A percentile compares a stretch with the other conserved stretches of the same genome.
Conservation (phyloP, 2,329 filamentous ascomycete species). For the Pseudogymnoascus sp. region DNA sequence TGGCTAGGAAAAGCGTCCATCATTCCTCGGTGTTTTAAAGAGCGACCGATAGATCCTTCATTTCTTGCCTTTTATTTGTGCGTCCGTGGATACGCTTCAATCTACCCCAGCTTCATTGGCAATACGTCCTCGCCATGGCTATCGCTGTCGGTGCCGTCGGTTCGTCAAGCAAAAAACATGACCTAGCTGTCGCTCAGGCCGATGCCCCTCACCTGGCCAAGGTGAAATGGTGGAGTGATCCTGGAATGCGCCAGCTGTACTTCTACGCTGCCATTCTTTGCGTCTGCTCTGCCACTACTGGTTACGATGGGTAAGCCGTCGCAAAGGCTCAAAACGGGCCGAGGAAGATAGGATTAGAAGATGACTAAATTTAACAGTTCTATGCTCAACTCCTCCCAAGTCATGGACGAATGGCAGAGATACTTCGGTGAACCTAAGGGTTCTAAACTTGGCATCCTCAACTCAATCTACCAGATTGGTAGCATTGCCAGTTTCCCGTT, state of each 20-base stretch:
- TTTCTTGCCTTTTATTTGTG: neutral
- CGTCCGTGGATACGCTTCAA: neutral
- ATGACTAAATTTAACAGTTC: slow-evolving; percentile 25
- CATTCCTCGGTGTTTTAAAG: neutral
- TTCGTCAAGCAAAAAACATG: slow-evolving; percentile 20
- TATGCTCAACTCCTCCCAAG: slow-evolving; percentile 51
- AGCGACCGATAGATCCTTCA: neutral
- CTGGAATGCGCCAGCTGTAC: slow-evolving; percentile 49
- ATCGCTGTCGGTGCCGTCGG: neutral
- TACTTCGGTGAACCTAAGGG: slow-evolving; percentile 40
- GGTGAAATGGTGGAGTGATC: slow-evolving; percentile 49
- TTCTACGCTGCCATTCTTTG: slow-evolving; percentile 45
- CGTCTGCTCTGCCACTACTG: slow-evolving; percentile 46
- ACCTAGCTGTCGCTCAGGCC: slow-evolving; percentile 33
- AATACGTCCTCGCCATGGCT: neutral
- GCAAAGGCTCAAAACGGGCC: neutral
- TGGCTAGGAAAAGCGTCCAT: neutral
- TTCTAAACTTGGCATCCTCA: slow-evolving; percentile 36
- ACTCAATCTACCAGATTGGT: slow-evolving; percentile 36
- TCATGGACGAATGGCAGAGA: slow-evolving; percentile 45
- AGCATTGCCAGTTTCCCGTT: slow-evolving; percentile 31
- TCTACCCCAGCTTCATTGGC: neutral
- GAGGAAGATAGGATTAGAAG: neutral
- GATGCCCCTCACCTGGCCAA: slow-evolving; percentile 44
- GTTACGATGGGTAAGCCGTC: slow-evolving; percentile 25